A percentile compares a stretch with the other conserved stretches of the same genome.
Evolutionary conservation across 1,284 basidiomycete genomes (phyloP).

Genomic region (Caloboletus firmus): DNA sequence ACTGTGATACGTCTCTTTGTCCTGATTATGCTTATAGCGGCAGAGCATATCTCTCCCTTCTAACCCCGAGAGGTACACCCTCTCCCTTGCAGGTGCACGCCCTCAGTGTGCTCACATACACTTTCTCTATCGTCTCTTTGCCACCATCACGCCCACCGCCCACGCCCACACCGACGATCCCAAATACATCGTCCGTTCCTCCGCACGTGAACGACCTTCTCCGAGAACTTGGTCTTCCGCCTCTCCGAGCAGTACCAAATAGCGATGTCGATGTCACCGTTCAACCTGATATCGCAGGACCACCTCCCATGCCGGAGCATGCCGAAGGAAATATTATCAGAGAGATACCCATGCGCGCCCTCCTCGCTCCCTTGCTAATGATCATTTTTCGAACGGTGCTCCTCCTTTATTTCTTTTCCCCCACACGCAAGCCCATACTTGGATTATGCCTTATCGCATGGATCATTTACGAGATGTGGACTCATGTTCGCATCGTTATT

Average conservation of each 20-base stretch:
- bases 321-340: slow-evolving; percentile 32
- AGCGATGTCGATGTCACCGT: slow-evolving; percentile 29
- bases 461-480: slow-evolving; percentile 78
- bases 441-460: slow-evolving; percentile 65
- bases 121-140: slow-evolving; percentile 55
- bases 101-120: slow-evolving; percentile 66
- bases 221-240: slow-evolving; percentile 60
- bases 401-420: slow-evolving; percentile 77
- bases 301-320: slow-evolving; percentile 18
- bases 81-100: slow-evolving; percentile 65
- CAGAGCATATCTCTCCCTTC: slow-evolving; percentile 58
- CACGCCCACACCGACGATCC: slow-evolving; percentile 15
- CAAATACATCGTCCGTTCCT: slow-evolving; percentile 21
- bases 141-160: slow-evolving; percentile 35
- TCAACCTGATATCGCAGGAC: slow-evolving; percentile 18
- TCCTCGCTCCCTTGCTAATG: slow-evolving; percentile 66
- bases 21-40: slow-evolving; percentile 42
- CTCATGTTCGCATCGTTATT: slow-evolving; percentile 59
- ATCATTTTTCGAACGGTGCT: slow-evolving; percentile 66
- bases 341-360: slow-evolving; percentile 45
- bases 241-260: slow-evolving; percentile 40
- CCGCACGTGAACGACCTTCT: slow-evolving; percentile 56
- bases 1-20: slow-evolving; percentile 1
- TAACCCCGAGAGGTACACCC: slow-evolving; percentile 49
- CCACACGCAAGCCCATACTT: slow-evolving; percentile 70